Conservation (phyloP, 768 basidiomycete genomes). For the Ramaria sp. region DNA sequence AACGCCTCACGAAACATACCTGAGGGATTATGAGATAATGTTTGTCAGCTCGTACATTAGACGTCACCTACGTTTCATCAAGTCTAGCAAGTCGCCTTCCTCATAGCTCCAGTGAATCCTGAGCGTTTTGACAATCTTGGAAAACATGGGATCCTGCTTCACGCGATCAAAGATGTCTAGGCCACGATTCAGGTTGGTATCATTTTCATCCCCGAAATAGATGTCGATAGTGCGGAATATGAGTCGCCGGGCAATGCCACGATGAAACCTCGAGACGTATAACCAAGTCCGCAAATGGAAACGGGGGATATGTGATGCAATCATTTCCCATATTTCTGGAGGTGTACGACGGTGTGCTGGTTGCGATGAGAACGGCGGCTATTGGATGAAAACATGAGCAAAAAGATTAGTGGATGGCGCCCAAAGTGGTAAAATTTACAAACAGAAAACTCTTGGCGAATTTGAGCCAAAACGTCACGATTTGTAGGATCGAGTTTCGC, state of each 20-base stretch:
- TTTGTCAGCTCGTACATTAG: background rate
- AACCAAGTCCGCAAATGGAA: conserved; percentile 63
- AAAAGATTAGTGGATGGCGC: background rate
- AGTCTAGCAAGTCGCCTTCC: conserved; percentile 54
- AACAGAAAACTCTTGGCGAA: conserved; percentile 39
- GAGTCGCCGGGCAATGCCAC: conserved; percentile 50
- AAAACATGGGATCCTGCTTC: conserved; percentile 51
- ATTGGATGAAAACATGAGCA: background rate
- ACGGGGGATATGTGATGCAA: conserved; percentile 50
- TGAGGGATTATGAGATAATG: conserved; percentile 13
- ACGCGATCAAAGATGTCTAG: conserved; percentile 59
- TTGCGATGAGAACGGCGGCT: conserved; percentile 28
- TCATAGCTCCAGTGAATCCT: conserved; percentile 62
- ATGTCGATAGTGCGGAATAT: conserved; percentile 61
- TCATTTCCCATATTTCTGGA: conserved; percentile 56
- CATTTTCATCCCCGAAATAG: conserved; percentile 53
- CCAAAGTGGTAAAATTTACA: conserved; percentile 11
- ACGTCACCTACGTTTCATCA: conserved; percentile 39
- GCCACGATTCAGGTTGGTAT: conserved; percentile 34
- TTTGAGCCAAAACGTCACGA: conserved; percentile 34
- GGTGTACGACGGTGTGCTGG: conserved; percentile 54
- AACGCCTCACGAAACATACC: conserved; percentile 53
- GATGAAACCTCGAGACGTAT: conserved; percentile 50
- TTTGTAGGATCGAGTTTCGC: conserved; percentile 51
- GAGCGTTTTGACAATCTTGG: conserved; percentile 44